Percentiles rank a stretch among this genome's conserved stretches.
phyloP scores from a whole-genome alignment of 257 asterid genomes.

The Capsicum baccatum region DNA sequence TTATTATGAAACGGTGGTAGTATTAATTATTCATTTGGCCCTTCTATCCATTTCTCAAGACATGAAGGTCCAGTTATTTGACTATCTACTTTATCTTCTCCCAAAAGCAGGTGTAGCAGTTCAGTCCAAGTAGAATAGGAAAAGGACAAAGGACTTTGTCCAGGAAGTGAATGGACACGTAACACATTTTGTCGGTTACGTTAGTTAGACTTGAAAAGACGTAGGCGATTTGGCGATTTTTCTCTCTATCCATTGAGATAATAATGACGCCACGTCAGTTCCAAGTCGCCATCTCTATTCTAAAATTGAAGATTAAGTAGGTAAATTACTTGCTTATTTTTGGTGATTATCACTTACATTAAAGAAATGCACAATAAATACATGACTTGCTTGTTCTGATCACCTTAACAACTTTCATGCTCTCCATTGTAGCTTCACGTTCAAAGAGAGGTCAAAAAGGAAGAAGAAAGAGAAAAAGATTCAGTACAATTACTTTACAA shows the following conservation, averaged over 20 bases:
- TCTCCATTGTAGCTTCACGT: slow-evolving; percentile 1
- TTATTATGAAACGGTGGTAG: too few relatives aligned
- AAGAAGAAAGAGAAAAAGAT: background rate
- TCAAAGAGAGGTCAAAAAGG: background rate
- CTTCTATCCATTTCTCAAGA: too few relatives aligned
- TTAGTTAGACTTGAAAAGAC: background rate
- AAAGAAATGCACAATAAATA: background rate
- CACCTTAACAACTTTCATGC: slow-evolving; percentile 9
- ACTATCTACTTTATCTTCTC: too few relatives aligned
- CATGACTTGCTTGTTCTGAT: background rate
- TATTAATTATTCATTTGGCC: too few relatives aligned
- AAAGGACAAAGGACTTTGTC: background rate
- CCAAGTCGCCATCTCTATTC: background rate
- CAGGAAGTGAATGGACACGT: slow-evolving; percentile 17
- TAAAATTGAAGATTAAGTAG: background rate
- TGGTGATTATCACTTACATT: background rate
- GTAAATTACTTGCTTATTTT: background rate
- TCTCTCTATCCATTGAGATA: background rate
- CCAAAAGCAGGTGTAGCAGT: background rate
- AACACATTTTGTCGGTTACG: background rate
- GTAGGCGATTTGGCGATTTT: too few relatives aligned
- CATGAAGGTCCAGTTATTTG: too few relatives aligned
- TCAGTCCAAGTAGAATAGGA: background rate
- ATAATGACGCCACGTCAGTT: slow-evolving; percentile 7
- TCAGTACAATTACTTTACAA: background rate